A percentile compares a stretch with the other conserved stretches of the same genome.
Evolutionary conservation across 352 stramenopile genomes (phyloP).

Genomic region (Phytophthora fragariaefolia): DNA sequence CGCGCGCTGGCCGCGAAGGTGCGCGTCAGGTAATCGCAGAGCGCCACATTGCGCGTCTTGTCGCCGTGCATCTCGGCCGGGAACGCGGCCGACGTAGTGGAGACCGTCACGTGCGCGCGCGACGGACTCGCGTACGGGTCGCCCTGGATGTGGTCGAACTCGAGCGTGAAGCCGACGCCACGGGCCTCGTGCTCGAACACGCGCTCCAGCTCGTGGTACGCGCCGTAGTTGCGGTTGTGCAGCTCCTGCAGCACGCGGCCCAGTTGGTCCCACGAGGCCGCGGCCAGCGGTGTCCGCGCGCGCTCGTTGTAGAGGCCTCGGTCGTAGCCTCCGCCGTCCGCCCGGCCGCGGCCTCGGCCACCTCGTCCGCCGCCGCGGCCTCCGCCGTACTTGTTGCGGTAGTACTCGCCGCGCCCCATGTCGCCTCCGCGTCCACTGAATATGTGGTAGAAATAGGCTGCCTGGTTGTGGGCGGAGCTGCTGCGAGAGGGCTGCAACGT

Average conservation of each 20-base stretch:
- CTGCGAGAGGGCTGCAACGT: too few species aligned
- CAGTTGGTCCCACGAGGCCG: conserved; percentile 58
- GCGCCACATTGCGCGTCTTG: conserved; percentile 82
- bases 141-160: conserved; percentile 93
- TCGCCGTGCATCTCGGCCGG: conserved; percentile 75
- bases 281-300: conserved; percentile 14
- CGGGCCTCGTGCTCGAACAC: conserved; percentile 42
- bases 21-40: conserved; percentile 93
- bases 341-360: conserved; percentile 32
- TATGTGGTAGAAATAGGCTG: neutral
- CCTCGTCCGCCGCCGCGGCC: conserved; percentile 41
- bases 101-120: conserved; percentile 91
- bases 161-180: conserved; percentile 78
- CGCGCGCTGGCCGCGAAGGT: conserved; percentile 72
- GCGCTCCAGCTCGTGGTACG: conserved; percentile 83
- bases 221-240: conserved; percentile 84
- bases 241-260: conserved; percentile 55
- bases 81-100: conserved; percentile 77
- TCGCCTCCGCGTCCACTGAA: conserved; percentile 18
- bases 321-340: conserved; percentile 25
- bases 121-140: conserved; percentile 97
- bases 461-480: neutral
- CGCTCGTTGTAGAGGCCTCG: conserved; percentile 24
- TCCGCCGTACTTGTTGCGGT: conserved; percentile 90
- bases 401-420: conserved; percentile 90